Evolutionary conservation across 1,284 basidiomycete genomes (phyloP).

Genomic region (Moesziomyces antarcticus): DNA sequence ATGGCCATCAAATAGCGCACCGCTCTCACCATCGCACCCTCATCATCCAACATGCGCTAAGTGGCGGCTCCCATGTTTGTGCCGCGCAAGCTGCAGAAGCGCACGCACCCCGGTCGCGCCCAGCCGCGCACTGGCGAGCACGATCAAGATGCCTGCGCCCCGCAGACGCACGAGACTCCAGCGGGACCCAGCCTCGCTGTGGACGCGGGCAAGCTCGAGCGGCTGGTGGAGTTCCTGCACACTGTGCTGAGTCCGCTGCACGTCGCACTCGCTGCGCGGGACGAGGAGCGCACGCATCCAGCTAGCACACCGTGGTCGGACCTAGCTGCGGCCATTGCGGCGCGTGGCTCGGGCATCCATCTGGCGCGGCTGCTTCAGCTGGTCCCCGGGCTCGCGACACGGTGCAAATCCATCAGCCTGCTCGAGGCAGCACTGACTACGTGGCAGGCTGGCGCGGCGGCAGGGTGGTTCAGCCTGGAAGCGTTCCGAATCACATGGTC

Average conservation of each 20-base stretch:
- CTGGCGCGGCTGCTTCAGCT: constrained; percentile 15
- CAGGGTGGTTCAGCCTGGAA: constrained; percentile 11
- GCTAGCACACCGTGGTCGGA: neutral
- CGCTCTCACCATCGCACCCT: neutral
- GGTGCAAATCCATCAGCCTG: constrained; percentile 32
- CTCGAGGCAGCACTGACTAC: constrained; percentile 12
- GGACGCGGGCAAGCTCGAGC: constrained; percentile 26
- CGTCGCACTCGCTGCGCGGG: neutral
- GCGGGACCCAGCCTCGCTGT: neutral
- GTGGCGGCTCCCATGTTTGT: constrained; percentile 17
- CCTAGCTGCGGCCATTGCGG: constrained; percentile 3
- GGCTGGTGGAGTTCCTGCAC: constrained; percentile 24
- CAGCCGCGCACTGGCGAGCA: neutral
- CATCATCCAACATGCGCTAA: neutral
- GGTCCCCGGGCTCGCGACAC: constrained; percentile 12
- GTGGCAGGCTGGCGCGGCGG: neutral
- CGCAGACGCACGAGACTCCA: too few relatives aligned
- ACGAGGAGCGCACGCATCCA: neutral
- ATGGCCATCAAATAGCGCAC: neutral
- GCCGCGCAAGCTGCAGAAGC: constrained; percentile 36
- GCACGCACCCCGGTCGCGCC: constrained; percentile 1
- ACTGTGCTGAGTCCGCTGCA: constrained; percentile 12
- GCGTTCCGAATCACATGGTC: constrained; percentile 13
- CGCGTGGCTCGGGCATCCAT: constrained; percentile 3
- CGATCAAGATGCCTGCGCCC: neutral